Evolutionary conservation across 208 protist species (phyloP).

Genomic region (Leishmania arabica): DNA sequence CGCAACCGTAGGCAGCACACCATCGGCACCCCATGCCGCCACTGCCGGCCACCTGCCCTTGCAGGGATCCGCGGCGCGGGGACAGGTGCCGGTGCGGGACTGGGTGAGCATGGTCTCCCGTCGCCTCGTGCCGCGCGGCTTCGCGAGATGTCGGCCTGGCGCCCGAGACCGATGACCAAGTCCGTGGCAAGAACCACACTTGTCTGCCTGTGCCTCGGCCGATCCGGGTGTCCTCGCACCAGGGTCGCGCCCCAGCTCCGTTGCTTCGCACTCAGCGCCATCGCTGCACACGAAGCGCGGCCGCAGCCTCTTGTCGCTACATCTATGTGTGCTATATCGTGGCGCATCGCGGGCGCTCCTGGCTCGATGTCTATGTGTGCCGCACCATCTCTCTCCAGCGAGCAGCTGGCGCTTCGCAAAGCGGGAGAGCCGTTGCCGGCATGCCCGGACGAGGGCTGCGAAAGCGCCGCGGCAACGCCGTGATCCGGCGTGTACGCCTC

Average conservation of each 20-base stretch:
- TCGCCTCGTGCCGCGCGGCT: no score
- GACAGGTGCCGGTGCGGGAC: no score
- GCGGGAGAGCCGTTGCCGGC: neutral
- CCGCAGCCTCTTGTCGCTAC: neutral
- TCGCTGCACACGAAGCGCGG: neutral
- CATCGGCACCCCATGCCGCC: no score
- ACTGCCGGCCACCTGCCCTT: no score
- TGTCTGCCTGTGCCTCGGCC: neutral
- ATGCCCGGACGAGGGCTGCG: neutral
- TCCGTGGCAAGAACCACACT: neutral
- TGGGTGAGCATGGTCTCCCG: no score
- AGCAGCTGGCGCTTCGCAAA: neutral
- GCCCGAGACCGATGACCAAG: neutral
- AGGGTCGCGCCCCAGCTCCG: neutral
- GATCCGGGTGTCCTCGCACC: neutral
- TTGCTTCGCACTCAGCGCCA: neutral
- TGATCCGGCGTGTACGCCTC: neutral
- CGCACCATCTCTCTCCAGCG: neutral
- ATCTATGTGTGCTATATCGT: neutral
- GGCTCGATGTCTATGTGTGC: neutral
- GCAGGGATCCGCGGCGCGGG: no score
- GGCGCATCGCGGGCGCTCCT: neutral
- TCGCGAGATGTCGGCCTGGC: no score
- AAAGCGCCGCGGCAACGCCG: neutral
- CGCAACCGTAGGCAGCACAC: no score